Base-by-base conservation (phyloP, 148 eudicot genomes). In the Nepenthes mirabilis region DNA sequence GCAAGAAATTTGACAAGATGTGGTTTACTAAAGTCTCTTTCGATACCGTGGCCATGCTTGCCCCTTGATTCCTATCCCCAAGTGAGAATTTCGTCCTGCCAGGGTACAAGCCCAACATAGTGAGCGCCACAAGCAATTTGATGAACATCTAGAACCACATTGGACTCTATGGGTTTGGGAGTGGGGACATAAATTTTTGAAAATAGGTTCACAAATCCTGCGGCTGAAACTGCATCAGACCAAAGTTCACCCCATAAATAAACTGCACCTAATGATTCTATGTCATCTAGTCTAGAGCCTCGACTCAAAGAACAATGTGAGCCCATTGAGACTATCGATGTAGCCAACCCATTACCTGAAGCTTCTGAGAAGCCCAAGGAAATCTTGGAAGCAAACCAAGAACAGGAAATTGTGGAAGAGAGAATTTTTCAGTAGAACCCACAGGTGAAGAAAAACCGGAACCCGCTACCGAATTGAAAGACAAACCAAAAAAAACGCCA, bases 41-140 rank as follows among this genome's bases (percentile, higher is more conserved):
- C 80, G 14, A 68, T 36, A 48, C 80, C 76, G 58, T 76, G 80
- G 11, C 80, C 80, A 58, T 68, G 68, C 34, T 76, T 60, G 1
- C 80, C 80, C 2, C 77, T 76, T 7, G 68, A 72, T 58, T 76
- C 80, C 60, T 76, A 76, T 9, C 80, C 80, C 80, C 80, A 76
- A 11, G 73, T 72, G 68, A 76, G 72, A 59, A 76, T 70, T 70
- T 76, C 80, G 14, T 74, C 80, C 59, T 76, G 80, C 61, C 76
- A 57, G 35, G 73, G 72, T n/a, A 76, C 77, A 56, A 76, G 80
- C 54, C 74, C 76, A 54, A 69, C 57, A 55, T 76, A 76, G 2
- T 72, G 64, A 54, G 58, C 70, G 14, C 76, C 80, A 55, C 80
- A 76, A 43, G 74, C 66, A 47, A 76, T 72, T 58, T 76, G 80